These are phyloP conservation scores for Pilobolus umbonatus DNA, from an alignment of 192 early-diverging fungal genomes.

Conservation along the genomic window DNA sequence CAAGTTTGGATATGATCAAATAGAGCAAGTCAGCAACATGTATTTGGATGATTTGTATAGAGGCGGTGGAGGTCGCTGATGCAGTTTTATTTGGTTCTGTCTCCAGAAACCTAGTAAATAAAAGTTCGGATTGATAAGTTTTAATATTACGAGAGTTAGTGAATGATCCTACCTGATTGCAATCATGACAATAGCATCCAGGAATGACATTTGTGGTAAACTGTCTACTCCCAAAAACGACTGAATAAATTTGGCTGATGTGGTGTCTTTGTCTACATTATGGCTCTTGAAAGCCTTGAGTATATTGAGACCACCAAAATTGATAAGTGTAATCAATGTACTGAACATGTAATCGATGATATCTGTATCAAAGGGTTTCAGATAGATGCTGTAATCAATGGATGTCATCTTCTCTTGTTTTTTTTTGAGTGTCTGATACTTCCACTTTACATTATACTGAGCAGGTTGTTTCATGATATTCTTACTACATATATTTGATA, in stretches of 20 bases:
- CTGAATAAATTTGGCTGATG: constrained; percentile 1
- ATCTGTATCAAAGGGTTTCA: constrained; percentile 58
- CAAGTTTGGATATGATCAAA: constrained; percentile 48
- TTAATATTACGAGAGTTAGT: neutral
- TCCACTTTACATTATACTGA: constrained; percentile 31
- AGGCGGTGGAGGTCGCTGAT: constrained; percentile 16
- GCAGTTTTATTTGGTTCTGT: constrained; percentile 28
- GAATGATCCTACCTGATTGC: constrained; percentile 20
- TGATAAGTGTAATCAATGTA: constrained; percentile 45
- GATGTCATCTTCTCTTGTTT: constrained; percentile 14
- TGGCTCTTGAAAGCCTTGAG: constrained; percentile 23
- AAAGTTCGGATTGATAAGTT: neutral
- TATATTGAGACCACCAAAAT: constrained; percentile 51
- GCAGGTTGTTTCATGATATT: constrained; percentile 36
- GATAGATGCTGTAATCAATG: constrained; percentile 46
- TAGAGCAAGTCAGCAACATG: constrained; percentile 55
- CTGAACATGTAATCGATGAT: constrained; percentile 64
- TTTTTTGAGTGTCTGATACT: constrained; percentile 8
- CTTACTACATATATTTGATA: constrained; percentile 43
- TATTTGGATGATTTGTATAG: constrained; percentile 45
- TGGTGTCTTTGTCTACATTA: neutral
- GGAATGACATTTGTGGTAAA: constrained; percentile 8
- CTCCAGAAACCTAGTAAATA: constrained; percentile 29
- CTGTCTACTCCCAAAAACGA: neutral
- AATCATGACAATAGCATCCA: constrained; percentile 13